phyloP scores from a whole-genome alignment of 768 basidiomycete species.

The Tulasnella sp. region DNA sequence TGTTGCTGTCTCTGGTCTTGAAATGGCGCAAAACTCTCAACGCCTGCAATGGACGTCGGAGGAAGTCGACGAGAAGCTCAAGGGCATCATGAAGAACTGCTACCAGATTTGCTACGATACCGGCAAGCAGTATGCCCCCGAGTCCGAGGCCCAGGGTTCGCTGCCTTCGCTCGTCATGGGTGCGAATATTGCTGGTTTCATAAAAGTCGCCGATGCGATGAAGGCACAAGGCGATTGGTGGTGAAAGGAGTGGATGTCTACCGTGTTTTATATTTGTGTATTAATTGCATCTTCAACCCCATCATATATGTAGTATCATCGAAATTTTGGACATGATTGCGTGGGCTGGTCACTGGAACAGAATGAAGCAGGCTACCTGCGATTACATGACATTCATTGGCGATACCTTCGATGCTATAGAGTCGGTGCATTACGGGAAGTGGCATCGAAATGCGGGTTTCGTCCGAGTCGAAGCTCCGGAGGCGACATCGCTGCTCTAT shows the following conservation, averaged over 20 bases:
- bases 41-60: conserved; percentile 47
- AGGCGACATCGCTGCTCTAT: too few relatives aligned
- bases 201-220: conserved; percentile 61
- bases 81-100: conserved; percentile 56
- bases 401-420: too few relatives aligned
- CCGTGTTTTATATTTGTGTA: conserved; percentile 17
- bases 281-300: not conserved
- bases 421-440: too few relatives aligned
- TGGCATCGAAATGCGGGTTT: too few relatives aligned
- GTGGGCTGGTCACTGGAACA: too few relatives aligned
- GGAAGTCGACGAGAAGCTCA: conserved; percentile 56
- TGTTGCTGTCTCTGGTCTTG: conserved; percentile 65
- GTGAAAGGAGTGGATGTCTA: too few relatives aligned
- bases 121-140: not conserved
- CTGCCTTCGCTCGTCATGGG: conserved; percentile 33
- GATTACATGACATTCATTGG: too few relatives aligned
- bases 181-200: conserved; percentile 63
- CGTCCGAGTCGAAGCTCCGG: too few relatives aligned
- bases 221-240: conserved; percentile 65
- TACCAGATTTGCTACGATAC: conserved; percentile 31
- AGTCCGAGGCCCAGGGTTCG: not conserved
- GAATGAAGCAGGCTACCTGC: too few relatives aligned
- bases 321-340: too few relatives aligned
- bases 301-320: not conserved
- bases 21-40: conserved; percentile 71